phyloP scores from a whole-genome alignment of 1,139 yeast genomes.

The Schwanniomyces etchellsii region DNA sequence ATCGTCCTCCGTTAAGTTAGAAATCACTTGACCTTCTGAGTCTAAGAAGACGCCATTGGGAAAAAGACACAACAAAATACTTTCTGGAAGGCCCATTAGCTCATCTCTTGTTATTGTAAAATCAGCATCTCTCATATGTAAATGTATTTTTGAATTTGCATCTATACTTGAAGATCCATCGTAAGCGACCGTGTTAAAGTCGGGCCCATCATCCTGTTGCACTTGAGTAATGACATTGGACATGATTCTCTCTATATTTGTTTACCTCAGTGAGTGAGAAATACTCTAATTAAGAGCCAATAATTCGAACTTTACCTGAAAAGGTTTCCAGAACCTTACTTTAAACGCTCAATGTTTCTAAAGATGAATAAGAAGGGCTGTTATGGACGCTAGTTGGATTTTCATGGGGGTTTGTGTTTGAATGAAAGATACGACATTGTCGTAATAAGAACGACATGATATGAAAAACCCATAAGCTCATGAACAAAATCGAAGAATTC shows the following conservation, averaged over 20 bases:
- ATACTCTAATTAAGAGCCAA: too few species aligned
- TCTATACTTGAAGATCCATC: constrained; percentile 37
- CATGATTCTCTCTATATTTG: constrained; percentile 17
- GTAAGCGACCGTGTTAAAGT: constrained; percentile 10
- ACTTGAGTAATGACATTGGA: constrained; percentile 63
- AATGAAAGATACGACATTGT: too few species aligned
- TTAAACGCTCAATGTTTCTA: too few species aligned
- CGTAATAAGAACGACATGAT: too few species aligned
- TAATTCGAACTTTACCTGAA: too few species aligned
- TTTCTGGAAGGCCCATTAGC: constrained; percentile 85
- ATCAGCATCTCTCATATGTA: constrained; percentile 57
- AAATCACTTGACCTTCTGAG: constrained; percentile 65
- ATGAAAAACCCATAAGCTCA: too few species aligned
- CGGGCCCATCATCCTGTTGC: constrained; percentile 18
- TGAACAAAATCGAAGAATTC: too few species aligned
- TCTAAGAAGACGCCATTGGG: constrained; percentile 89
- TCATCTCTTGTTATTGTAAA: constrained; percentile 82
- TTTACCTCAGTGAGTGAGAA: neutral
- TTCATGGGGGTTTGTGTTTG: too few species aligned
- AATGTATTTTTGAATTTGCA: constrained; percentile 57
- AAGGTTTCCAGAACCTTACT: too few species aligned
- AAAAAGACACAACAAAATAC: constrained; percentile 76
- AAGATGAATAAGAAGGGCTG: too few species aligned
- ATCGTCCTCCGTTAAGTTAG: constrained; percentile 71
- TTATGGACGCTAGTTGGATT: too few species aligned